Conservation (phyloP, 2,329 filamentous ascomycete genomes). For the Penicillium sp. region DNA sequence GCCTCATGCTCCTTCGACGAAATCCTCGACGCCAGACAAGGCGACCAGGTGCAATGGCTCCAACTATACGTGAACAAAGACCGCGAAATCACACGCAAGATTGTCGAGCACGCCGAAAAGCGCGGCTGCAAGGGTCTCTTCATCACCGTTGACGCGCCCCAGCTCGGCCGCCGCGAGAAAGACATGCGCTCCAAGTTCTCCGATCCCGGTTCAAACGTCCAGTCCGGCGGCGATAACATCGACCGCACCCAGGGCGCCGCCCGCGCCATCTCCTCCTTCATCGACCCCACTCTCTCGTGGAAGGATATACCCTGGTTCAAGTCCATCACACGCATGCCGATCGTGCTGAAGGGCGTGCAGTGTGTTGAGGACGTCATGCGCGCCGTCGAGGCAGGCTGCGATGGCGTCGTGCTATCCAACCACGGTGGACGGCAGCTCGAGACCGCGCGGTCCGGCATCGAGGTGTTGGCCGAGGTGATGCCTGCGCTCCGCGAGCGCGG, state of each 20-base stretch:
- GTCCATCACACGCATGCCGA: conserved; percentile 87
- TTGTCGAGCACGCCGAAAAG: conserved; percentile 85
- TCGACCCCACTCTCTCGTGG: conserved; percentile 92
- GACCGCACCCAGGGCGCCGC: conserved; percentile 91
- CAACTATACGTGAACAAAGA: conserved; percentile 98
- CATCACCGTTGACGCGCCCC: conserved; percentile 96
- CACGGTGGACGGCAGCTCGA: conserved; percentile 95
- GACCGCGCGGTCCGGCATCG: conserved; percentile 82
- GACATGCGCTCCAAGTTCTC: conserved; percentile 94
- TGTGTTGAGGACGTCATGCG: conserved; percentile 89
- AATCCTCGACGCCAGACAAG: conserved; percentile 79
- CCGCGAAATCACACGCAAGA: conserved; percentile 81
- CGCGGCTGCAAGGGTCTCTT: conserved; percentile 94
- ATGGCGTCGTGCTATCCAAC: conserved; percentile 92
- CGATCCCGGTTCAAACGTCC: conserved; percentile 79
- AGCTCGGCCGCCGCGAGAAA: conserved; percentile 91
- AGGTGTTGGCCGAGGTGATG: conserved; percentile 91
- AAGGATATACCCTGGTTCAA: conserved; percentile 92
- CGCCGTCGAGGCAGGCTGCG: conserved; percentile 76
- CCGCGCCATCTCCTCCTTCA: conserved; percentile 91
- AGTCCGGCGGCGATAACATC: conserved; percentile 64
- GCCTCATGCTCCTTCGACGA: conserved; percentile 98
- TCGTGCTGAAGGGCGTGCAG: conserved; percentile 95
- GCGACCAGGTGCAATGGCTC: conserved; percentile 88
- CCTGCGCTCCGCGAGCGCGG: conserved; percentile 73